Evolutionary conservation across 176 grass and related monocot species (phyloP), one percentile per base, ranked within the genome.

Genomic region (Urochloa ruziziensis): DNA sequence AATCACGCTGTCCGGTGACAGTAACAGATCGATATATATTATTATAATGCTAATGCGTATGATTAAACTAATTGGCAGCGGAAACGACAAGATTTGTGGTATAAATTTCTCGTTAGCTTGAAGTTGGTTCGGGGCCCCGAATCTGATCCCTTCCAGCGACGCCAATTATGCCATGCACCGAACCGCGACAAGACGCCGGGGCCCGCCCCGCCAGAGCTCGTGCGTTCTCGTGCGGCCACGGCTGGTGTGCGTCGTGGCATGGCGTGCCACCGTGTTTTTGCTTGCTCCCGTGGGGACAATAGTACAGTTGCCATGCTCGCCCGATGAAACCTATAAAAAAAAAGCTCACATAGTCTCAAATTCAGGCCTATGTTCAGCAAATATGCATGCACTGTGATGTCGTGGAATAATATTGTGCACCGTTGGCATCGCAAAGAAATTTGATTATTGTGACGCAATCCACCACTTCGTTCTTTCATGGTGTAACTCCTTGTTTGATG

Each of bases 131-230:
- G 10, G 36, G 27, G 42, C 7, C 47, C 18, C 36, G 82, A 75
- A 68, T 68, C 34, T 23, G 73, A 77, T 77, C 54, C 57, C 7
- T 32, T 63, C 61, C 72, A 76, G 59, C 82, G 32, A 36, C 39
- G 19, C 35, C 36, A 77, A 68, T 67, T 15, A 77, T 84, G 35
- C 60, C 23, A 56, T 56, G 71, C 60, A 77, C 73, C 82, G 3
- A 43, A 77, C 62, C 2, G 39, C 28, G 19, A 73, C 69, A 60
- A 62, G 19, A 43, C 6, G 12, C 5, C 11, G 7, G 56, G 56
- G 2, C 52, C 48, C 18, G 48, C 48, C 17, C 17, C 6, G 17
- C 16, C 16, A 49, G 47, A 49, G 47, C 37, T 39, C 44, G 44
- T 46, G 43, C 43, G 43, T 46, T 46, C 43, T 46, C 13, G 10